Percentiles rank a stretch among this genome's conserved stretches.
These are phyloP conservation scores for Cutaneotrichosporon dermatis DNA, from an alignment of 1,284 basidiomycete genomes.

Conservation along the genomic window DNA sequence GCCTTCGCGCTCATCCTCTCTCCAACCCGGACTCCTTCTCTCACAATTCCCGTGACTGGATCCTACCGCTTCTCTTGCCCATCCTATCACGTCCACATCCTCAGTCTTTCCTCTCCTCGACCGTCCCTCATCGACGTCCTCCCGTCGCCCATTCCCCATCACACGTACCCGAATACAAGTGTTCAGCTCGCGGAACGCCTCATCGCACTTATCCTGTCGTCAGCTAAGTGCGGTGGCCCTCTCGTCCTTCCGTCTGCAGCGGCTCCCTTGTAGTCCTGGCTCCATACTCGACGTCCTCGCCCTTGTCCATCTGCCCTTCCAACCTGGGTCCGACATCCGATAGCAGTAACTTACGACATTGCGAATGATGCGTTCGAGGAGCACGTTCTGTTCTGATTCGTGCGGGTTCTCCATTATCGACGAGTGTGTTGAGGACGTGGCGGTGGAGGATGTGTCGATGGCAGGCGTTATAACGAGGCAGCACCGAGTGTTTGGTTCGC, in stretches of 20 bases:
- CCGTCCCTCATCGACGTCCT: neutral
- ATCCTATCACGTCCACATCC: no score
- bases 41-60: neutral
- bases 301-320: no score
- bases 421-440: neutral
- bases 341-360: conserved; percentile 61
- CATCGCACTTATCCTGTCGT: conserved; percentile 47
- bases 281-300: no score
- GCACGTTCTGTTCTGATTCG: conserved; percentile 80
- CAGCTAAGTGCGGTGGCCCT: conserved; percentile 3
- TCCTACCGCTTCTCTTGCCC: no score
- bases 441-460: neutral
- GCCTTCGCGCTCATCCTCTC: neutral
- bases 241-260: no score
- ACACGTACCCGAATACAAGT: conserved; percentile 41
- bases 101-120: no score
- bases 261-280: no score
- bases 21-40: neutral
- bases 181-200: conserved; percentile 48
- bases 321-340: no score
- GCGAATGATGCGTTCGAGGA: conserved; percentile 83
- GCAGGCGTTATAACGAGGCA: no score
- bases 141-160: neutral
- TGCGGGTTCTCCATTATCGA: conserved; percentile 78
- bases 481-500: neutral